These are phyloP conservation scores for Xenosphaeropsis pyriputrescens DNA, from an alignment of 2,329 filamentous ascomycete species.

Conservation along the genomic window DNA sequence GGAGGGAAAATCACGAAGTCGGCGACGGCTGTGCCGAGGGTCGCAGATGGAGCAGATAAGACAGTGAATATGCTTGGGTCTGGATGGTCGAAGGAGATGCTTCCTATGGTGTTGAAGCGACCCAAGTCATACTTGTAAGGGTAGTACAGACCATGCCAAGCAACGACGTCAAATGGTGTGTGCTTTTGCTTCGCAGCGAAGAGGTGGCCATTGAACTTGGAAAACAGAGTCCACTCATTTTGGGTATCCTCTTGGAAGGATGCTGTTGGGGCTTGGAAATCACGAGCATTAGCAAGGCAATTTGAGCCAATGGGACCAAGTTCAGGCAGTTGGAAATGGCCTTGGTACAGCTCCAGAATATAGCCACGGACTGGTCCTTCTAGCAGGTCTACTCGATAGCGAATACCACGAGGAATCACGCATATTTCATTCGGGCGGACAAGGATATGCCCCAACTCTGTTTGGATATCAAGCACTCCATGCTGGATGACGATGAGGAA, in stretches of 20 bases:
- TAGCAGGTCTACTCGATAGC: slow-evolving; percentile 56
- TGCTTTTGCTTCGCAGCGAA: slow-evolving; percentile 53
- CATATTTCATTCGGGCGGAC: slow-evolving; percentile 68
- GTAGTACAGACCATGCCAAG: slow-evolving; percentile 69
- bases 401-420: slow-evolving; percentile 60
- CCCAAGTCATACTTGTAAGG: slow-evolving; percentile 74
- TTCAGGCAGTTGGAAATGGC: slow-evolving; percentile 57
- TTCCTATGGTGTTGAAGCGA: slow-evolving; percentile 61
- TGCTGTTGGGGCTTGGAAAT: slow-evolving; percentile 62
- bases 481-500: slow-evolving; percentile 64
- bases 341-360: slow-evolving; percentile 60
- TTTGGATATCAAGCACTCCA: slow-evolving; percentile 60
- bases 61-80: slow-evolving; percentile 68
- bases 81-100: slow-evolving; percentile 61
- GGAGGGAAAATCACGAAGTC: slow-evolving; percentile 54
- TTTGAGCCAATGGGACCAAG: slow-evolving; percentile 62
- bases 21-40: slow-evolving; percentile 40
- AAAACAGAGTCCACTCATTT: slow-evolving; percentile 33
- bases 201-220: slow-evolving; percentile 53
- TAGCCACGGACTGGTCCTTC: slow-evolving; percentile 53
- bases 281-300: slow-evolving; percentile 58
- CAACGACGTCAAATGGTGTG: slow-evolving; percentile 65
- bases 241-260: slow-evolving; percentile 45
- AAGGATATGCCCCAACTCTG: slow-evolving; percentile 59
- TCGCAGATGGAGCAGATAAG: slow-evolving; percentile 39